Evolutionary conservation across 768 basidiomycete genomes (phyloP).

Genomic region (Flagelloscypha sp.): DNA sequence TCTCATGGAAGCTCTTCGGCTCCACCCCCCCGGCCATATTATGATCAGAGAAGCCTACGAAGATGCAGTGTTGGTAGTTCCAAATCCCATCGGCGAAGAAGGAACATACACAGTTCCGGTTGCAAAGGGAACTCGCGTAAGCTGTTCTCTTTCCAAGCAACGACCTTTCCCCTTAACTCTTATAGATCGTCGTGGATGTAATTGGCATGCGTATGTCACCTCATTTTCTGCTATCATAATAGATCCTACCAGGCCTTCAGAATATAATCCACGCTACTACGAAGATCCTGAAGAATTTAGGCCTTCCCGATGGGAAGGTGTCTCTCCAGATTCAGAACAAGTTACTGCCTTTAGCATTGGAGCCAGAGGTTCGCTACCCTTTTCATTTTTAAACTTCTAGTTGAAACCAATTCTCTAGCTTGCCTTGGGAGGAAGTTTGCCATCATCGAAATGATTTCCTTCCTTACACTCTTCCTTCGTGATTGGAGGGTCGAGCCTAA

Average conservation of each 20-base stretch:
- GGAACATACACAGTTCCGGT: constrained; percentile 28
- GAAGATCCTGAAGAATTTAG: constrained; percentile 22
- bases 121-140: constrained; percentile 29
- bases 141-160: constrained; percentile 3
- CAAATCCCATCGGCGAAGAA: constrained; percentile 31
- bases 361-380: no score
- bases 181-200: constrained; percentile 36
- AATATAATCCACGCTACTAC: constrained; percentile 24
- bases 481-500: constrained; percentile 19
- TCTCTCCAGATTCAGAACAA: constrained; percentile 17
- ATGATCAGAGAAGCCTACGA: constrained; percentile 35
- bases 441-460: constrained; percentile 14
- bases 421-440: constrained; percentile 23
- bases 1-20: neutral
- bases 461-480: constrained; percentile 16
- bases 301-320: constrained; percentile 23
- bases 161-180: neutral
- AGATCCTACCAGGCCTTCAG: no score
- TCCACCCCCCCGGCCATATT: constrained; percentile 29
- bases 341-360: constrained; percentile 5
- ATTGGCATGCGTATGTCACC: constrained; percentile 40
- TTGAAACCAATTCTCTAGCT: constrained; percentile 39
- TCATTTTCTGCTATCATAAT: neutral
- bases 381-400: no score
- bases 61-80: constrained; percentile 33